Evolutionary conservation across 495 filamentous ascomycete species (phyloP), one percentile per base, ranked within the genome.

Genomic region (Lophiostoma macrostomum): DNA sequence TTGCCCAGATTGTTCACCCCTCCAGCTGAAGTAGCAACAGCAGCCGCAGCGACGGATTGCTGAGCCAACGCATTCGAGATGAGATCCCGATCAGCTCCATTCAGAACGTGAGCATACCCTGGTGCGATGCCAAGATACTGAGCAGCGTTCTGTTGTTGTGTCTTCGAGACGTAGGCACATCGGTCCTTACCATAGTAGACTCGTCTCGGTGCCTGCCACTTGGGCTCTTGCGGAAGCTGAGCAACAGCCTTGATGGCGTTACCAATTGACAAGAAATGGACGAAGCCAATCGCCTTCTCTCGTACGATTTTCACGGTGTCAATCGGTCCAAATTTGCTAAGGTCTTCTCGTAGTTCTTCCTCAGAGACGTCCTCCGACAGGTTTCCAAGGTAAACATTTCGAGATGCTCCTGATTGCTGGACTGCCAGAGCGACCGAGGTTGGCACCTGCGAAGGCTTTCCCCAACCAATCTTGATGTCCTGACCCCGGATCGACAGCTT

Each of bases 381-480:
- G 66, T 96, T 97, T 25, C 93, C 93, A 24, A 98, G 80, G 64
- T 98, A 98, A 23, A 98, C 93, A 67, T 98, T 98, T 50, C 93
- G 82, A n/a, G 94, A 97, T 13, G 93, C 93, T 25, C 91, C 91
- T 3, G 90, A 95, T 72, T 98, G 93, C 71, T 98, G 93, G 20
- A 97, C 93, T 16, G 94, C 89, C 45, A 97, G 76, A 12, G 91
- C 90, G 37, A 98, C 93, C 16, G 94, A 97, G 2, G 93, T 96
- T 3, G 93, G 93, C 4, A 98, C 94, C 73, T 95, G 94, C 8
- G 94, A 96, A 11, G 93, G 91, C 69, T 98, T 98, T 23, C 93
- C 93, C 93, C 93, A 98, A 58, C 93, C 93, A 60, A 98, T 87
- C 79, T 98, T 98, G 77, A 98, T 96, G 70, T 98, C 93, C 70